Percentiles rank a stretch among this genome's conserved stretches.
phyloP scores from a whole-genome alignment of 129 eudicot species.

The Flaveria robusta region DNA sequence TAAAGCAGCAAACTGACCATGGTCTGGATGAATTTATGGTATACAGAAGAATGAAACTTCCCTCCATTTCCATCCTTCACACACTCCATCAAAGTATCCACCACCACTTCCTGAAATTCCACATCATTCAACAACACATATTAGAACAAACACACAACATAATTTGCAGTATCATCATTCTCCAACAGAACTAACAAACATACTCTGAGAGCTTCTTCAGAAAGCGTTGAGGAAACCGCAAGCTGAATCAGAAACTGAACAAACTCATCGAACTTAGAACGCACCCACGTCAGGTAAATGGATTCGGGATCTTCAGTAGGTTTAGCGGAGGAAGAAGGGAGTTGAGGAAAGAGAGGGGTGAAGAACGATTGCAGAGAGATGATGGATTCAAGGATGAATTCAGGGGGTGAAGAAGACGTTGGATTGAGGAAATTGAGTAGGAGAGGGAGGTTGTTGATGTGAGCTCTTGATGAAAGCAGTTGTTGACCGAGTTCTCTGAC shows the following conservation, averaged over 20 bases:
- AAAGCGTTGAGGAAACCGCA: constrained; percentile 34
- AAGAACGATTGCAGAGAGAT: constrained; percentile 85
- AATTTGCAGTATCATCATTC: background rate
- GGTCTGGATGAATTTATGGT: constrained; percentile 55
- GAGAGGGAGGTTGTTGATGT: constrained; percentile 79
- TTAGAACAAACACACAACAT: background rate
- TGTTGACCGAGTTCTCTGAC: constrained; percentile 62
- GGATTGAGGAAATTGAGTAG: constrained; percentile 50
- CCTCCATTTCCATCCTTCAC: constrained; percentile 86
- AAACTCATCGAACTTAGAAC: constrained; percentile 73
- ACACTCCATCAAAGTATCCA: constrained; percentile 84
- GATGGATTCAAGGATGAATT: constrained; percentile 62
- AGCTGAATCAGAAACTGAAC: constrained; percentile 48
- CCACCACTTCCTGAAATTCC: constrained; percentile 59
- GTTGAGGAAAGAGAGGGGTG: constrained; percentile 62
- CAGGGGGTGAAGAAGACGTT: constrained; percentile 42
- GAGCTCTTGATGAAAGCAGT: constrained; percentile 65
- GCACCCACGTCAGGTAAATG: constrained; percentile 68
- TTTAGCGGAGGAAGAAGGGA: constrained; percentile 59
- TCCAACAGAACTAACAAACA: background rate
- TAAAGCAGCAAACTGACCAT: constrained; percentile 47
- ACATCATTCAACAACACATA: background rate
- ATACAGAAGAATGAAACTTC: constrained; percentile 69
- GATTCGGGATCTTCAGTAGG: constrained; percentile 56
- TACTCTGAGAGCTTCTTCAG: constrained; percentile 59